Conservation (phyloP, 2,329 filamentous ascomycete species). For the Keithomyces neogunnii region DNA sequence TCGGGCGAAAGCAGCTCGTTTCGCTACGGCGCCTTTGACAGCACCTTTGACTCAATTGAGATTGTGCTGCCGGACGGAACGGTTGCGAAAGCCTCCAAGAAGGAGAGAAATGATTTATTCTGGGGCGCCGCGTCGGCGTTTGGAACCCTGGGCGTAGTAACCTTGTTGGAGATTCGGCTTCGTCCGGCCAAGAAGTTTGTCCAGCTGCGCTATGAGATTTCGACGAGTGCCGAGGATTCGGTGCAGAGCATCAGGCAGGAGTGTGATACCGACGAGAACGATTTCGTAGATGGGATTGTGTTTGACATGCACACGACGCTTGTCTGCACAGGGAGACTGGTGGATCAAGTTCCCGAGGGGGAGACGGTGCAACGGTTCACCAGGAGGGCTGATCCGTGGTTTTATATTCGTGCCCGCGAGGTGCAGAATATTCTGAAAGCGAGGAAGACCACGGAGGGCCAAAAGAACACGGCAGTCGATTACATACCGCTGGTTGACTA, state of each 20-base stretch:
- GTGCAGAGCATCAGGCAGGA: slow-evolving; percentile 36
- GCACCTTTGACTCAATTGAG: slow-evolving; percentile 52
- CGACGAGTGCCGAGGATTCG: slow-evolving; percentile 28
- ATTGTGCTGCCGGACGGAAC: slow-evolving; percentile 56
- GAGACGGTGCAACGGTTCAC: slow-evolving; percentile 39
- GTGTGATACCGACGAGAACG: slow-evolving; percentile 30
- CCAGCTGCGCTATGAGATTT: slow-evolving; percentile 46
- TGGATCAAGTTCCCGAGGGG: slow-evolving; percentile 33
- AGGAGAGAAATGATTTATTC: slow-evolving; percentile 51
- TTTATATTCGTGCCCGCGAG: slow-evolving; percentile 59
- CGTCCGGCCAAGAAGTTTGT: slow-evolving; percentile 47
- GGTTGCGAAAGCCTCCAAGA: slow-evolving; percentile 44
- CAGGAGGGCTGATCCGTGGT: slow-evolving; percentile 59
- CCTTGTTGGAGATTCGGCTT: slow-evolving; percentile 52
- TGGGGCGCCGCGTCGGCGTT: slow-evolving; percentile 56
- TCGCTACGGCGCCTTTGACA: slow-evolving; percentile 57
- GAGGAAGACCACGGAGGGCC: slow-evolving; percentile 3
- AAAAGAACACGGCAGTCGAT: slow-evolving; percentile 28
- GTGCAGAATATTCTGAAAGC: slow-evolving; percentile 19
- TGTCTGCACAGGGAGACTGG: slow-evolving; percentile 52
- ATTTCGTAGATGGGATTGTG: slow-evolving; percentile 65
- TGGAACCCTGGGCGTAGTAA: slow-evolving; percentile 59
- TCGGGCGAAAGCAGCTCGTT: slow-evolving; percentile 63
- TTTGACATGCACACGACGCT: slow-evolving; percentile 47
- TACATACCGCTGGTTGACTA: slow-evolving; percentile 57